Base-by-base conservation (phyloP, 2,329 filamentous ascomycete species). In the Beauveria medogensis region DNA sequence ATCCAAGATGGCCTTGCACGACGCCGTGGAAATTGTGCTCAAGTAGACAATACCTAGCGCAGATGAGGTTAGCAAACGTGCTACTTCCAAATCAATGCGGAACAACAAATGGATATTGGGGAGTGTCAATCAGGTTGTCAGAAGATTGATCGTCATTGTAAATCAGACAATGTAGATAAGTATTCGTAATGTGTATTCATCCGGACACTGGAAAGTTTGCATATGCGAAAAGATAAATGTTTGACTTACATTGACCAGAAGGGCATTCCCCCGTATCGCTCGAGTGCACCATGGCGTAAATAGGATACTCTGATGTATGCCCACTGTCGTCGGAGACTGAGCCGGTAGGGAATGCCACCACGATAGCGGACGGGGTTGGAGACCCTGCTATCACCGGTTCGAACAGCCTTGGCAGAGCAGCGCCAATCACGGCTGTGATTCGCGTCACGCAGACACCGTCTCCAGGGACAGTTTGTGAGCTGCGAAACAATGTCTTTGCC, bases 161-260 rank as follows among this genome's bases (percentile, higher is more conserved):
- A 78, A 89, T 96, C 93, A 92, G 93, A 90, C 92, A 97, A 97
- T 97, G 93, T 97, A 97, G 93, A 97, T 97, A 97, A 97, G 92
- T 92, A 91, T 94, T 95, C 82, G 76, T 81, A 80, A 77, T 75
- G 77, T 63, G 83, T 77, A 76, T 81, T 96, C 92, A 97, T 97
- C 93, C 92, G 89, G 80, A 82, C 76, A 81, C 75, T 72, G 69
- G 51, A 59, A 55, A 44, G 61, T 63, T 50, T 50, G 44, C 30
- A 24, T 63, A 65, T 64, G 48, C 44, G 46, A 63, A 63, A 55
- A 59, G 65, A 46, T 44, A 65, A 63, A 62, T 52, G 9, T 18
- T 24, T 61, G 53, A 90, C 93, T 91, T 84, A 99, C 93, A 87
- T 85, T 97, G 92, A 76, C 88, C 86, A 64, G 75, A 66, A 28